Evolutionary conservation across 495 filamentous ascomycete genomes (phyloP), one percentile per base, ranked within the genome.

Genomic region (Xylaria telfairii): DNA sequence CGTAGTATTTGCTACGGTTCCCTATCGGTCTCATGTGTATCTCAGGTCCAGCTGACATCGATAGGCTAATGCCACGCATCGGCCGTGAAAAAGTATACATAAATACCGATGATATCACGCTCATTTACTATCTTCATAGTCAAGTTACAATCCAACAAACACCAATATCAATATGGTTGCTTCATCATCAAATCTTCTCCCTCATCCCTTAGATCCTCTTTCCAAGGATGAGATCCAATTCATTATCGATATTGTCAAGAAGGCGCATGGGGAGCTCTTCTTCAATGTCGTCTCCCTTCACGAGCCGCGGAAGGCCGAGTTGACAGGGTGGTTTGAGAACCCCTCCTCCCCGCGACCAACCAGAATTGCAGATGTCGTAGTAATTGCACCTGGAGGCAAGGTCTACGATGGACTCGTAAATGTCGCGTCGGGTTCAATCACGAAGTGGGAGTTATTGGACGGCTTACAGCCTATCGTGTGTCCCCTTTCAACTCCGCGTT

Each of bases 281-380:
- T 97, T 94, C 88, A 97, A 98, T 83, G 92, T 94, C 4, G 90
- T 97, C 65, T 91, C 93, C n/a, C 82, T 97, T 12, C 92, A 88
- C 60, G 95, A 97, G 83, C 95, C 95, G 19, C 90, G 89, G 72
- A 97, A 97, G 86, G 89, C 86, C 37, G 90, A 95, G 76, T 96
- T 97, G 93, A 84, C 90, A 75, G 88, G 87, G 62, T 98, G 94
- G 93, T 78, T 97, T 2, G 88, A 83, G 42, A 83, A 90, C 65
- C 87, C 92, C 15, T 85, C 81, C 15, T 82, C 83, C 0, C 86
- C 90, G 13, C 87, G 91, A 10, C 95, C 95, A 30, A 79, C 84
- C 28, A 87, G 95, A 72, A 81, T 92, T 21, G 95, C 94, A 2
- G 95, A 98, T 79, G 85, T 97, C 0, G 93, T 97, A 32, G 92